phyloP scores from a whole-genome alignment of 352 stramenopile species.

The Blastocystis sp. region DNA sequence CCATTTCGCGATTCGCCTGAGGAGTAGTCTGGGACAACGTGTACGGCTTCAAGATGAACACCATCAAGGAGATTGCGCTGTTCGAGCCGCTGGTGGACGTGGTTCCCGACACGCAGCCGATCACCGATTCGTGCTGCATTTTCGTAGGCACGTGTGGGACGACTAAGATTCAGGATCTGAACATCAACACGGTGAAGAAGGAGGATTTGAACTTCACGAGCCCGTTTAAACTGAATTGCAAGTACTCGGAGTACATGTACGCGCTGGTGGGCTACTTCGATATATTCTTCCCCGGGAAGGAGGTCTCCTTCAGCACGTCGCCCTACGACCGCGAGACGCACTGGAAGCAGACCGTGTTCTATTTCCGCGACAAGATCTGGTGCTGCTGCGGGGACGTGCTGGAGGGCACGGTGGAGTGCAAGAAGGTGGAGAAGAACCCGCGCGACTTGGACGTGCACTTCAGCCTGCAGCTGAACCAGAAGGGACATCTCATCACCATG shows the following conservation, averaged over 20 bases:
- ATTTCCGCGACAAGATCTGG: constrained; percentile 82
- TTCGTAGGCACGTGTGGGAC: constrained; percentile 72
- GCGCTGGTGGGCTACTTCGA: constrained; percentile 95
- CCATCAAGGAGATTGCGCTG: constrained; percentile 92
- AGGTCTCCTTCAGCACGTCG: constrained; percentile 88
- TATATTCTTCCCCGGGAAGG: constrained; percentile 92
- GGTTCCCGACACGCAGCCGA: constrained; percentile 84
- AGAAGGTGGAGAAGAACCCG: constrained; percentile 85
- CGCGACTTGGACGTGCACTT: constrained; percentile 80
- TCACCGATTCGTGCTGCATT: constrained; percentile 84
- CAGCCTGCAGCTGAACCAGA: constrained; percentile 29
- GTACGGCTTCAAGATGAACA: constrained; percentile 98
- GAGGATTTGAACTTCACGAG: constrained; percentile 88
- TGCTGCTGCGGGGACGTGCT: constrained; percentile 83
- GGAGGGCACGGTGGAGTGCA: constrained; percentile 82
- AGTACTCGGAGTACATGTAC: constrained; percentile 90
- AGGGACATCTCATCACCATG: constrained; percentile 11
- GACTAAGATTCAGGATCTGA: constrained; percentile 77
- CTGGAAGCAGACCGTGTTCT: constrained; percentile 98
- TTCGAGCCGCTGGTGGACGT: constrained; percentile 93
- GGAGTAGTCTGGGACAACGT: constrained; percentile 92
- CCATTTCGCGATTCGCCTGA: constrained; percentile 60
- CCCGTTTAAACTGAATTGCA: constrained; percentile 83
- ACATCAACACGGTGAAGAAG: constrained; percentile 85
- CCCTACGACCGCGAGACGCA: constrained; percentile 90